These are phyloP conservation scores for Marasmius tenuissimus DNA, from an alignment of 1,284 basidiomycete species.

Conservation along the genomic window DNA sequence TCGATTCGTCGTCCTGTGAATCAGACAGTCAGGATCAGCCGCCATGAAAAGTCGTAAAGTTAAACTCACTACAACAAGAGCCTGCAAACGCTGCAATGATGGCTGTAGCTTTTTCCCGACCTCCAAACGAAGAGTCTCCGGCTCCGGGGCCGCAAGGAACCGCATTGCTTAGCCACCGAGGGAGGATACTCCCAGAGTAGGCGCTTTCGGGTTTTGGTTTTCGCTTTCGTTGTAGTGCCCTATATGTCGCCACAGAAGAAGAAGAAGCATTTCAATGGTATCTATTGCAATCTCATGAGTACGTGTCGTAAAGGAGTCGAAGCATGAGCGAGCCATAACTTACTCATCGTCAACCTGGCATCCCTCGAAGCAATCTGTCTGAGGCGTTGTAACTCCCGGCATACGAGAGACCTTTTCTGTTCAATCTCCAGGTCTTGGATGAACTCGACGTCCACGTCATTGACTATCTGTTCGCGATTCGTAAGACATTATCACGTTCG, in stretches of 20 bases:
- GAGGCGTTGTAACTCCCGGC: constrained; percentile 57
- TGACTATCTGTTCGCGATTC: constrained; percentile 45
- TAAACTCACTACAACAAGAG: constrained; percentile 49
- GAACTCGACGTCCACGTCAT: constrained; percentile 51
- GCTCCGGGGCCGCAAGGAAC: constrained; percentile 53
- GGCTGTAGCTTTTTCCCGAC: constrained; percentile 50
- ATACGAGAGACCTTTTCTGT: constrained; percentile 66
- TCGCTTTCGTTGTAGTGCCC: constrained; percentile 55
- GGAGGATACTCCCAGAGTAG: constrained; percentile 39
- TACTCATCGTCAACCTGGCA: constrained; percentile 56
- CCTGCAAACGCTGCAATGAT: constrained; percentile 46
- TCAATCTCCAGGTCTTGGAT: constrained; percentile 65
- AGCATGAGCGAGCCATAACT: constrained; percentile 17
- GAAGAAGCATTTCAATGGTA: constrained; percentile 79
- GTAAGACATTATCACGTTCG: not conserved
- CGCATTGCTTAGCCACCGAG: constrained; percentile 47
- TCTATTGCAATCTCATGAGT: constrained; percentile 37
- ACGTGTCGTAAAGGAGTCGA: too few species aligned
- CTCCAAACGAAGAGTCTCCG: constrained; percentile 54
- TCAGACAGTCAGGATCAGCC: not conserved
- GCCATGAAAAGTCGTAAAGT: constrained; percentile 5
- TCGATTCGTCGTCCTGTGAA: constrained; percentile 34
- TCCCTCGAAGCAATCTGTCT: constrained; percentile 41
- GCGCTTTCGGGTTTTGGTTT: constrained; percentile 28
- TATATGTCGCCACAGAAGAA: constrained; percentile 86